Percentiles rank a stretch among this genome's conserved stretches.
Evolutionary conservation across 139 green algal genomes (phyloP).

Genomic region (Coccomyxa sp.): DNA sequence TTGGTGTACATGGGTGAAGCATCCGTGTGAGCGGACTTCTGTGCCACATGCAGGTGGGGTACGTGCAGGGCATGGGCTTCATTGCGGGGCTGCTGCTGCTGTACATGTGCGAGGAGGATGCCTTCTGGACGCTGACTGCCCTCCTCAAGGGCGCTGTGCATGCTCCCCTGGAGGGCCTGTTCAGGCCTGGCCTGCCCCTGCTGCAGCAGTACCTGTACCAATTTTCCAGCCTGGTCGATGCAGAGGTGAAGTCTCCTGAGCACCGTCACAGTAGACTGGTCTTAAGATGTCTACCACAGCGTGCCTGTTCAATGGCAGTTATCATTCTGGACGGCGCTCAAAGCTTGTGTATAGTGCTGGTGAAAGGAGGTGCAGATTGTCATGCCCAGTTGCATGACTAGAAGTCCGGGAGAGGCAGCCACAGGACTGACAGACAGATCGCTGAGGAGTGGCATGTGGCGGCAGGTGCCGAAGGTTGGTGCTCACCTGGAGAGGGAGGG

Average conservation of each 20-base stretch:
- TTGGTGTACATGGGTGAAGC: neutral
- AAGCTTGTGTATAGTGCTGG: no score
- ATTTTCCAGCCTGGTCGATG: constrained; percentile 18
- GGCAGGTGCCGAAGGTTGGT: constrained; percentile 48
- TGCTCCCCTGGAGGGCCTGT: constrained; percentile 64
- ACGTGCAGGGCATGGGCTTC: constrained; percentile 92
- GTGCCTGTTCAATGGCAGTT: no score
- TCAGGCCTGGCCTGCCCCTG: constrained; percentile 64
- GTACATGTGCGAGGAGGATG: constrained; percentile 86
- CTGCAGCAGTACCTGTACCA: constrained; percentile 73
- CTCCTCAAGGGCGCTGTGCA: constrained; percentile 63
- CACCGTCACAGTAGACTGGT: no score
- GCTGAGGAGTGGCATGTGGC: neutral
- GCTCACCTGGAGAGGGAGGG: constrained; percentile 43
- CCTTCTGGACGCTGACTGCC: constrained; percentile 87
- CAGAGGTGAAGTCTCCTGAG: no score
- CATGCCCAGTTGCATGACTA: no score
- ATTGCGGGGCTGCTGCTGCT: constrained; percentile 81
- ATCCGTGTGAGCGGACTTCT: no score
- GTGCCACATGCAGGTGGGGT: constrained; percentile 58
- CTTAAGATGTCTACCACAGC: no score
- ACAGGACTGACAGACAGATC: no score
- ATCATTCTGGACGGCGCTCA: no score
- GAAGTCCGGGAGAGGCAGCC: no score
- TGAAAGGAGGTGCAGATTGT: no score